Evolutionary conservation across 805 yeast genomes (phyloP), one percentile per base, ranked within the genome.

Genomic region (Wickerhamiella kurtzmanii): DNA sequence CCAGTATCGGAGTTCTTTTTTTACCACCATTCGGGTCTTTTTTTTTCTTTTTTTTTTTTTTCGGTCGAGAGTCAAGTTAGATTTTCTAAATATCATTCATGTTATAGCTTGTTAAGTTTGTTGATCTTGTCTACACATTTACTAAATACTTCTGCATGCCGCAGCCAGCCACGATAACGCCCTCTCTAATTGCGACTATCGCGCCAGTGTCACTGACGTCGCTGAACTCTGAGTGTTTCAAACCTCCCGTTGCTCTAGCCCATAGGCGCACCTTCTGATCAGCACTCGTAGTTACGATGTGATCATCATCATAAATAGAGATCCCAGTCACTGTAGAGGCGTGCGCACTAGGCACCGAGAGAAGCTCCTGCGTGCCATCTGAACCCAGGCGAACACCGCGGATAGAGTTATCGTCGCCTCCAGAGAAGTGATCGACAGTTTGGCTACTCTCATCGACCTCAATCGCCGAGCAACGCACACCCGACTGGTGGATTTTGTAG

Each of bases 131-230:
- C n/a, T n/a, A n/a, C n/a, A n/a, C n/a, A n/a, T n/a, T n/a, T 6
- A 25, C 32, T 11, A 6, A 6, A 25, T 6, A 11, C 32, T 25
- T 6, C 11, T 25, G 32, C 32, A 38, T 18, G 5, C 41, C 41
- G 25, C 22, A 18, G 41, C 46, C 46, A 16, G 36, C 46, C 6
- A 44, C 50, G 3, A 42, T 37, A 8, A 53, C 6, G 11, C 4
- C 40, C 20, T 35, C 25, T 4, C 35, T 40, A 1, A 37, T 22
- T 2, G 37, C 36, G 9, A 41, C 84, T 22, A 78, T 63, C 41
- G 86, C 78, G 0, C 95, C 96, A 0, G 96, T 85, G 57, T 89
- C 98, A 0, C 96, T 94, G 35, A 87, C 76, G 0, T 95, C 80
- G 1, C 95, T 84, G 61, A 81, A 83, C 41, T 61, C 61, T 0